These are phyloP conservation scores for Escallonia herrerae DNA, from an alignment of 129 eudicot genomes.

Conservation along the genomic window DNA sequence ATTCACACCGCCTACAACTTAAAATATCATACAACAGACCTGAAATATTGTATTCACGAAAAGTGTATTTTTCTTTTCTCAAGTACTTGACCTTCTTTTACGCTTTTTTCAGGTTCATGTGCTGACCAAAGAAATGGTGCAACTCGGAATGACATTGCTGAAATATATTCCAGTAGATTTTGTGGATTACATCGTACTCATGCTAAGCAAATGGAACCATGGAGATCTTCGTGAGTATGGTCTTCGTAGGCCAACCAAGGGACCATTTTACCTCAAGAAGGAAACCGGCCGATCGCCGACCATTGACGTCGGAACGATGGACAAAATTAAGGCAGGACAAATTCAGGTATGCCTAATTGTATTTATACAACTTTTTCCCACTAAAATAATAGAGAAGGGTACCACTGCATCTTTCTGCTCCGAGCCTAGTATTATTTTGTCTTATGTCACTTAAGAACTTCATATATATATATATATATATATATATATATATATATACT, in stretches of 20 bases:
- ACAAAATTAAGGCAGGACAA: slow-evolving; percentile 6
- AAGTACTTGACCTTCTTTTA: too few relatives aligned
- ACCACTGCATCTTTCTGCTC: too few relatives aligned
- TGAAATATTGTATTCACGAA: too few relatives aligned
- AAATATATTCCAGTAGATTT: neutral
- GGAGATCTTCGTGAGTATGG: slow-evolving; percentile 5
- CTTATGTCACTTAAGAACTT: too few relatives aligned
- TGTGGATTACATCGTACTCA: neutral
- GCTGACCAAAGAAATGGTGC: slow-evolving; percentile 11
- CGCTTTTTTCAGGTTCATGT: slow-evolving; percentile 12
- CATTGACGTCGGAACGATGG: slow-evolving; percentile 9
- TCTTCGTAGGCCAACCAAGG: slow-evolving; percentile 1
- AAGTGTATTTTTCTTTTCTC: too few relatives aligned
- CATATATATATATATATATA: too few relatives aligned
- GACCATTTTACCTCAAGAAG: slow-evolving; percentile 9
- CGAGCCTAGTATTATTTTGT: too few relatives aligned
- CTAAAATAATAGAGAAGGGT: too few relatives aligned
- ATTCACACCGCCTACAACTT: too few relatives aligned
- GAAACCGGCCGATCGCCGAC: slow-evolving; percentile 1
- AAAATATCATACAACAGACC: too few relatives aligned
- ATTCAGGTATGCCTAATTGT: slow-evolving; percentile 3
- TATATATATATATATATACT: too few relatives aligned
- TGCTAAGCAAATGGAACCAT: slow-evolving; percentile 3
- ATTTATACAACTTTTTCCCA: too few relatives aligned
- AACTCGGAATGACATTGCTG: slow-evolving; percentile 7